Percentiles rank a stretch among this genome's conserved stretches.
Conservation (phyloP, 768 basidiomycete species). For the Crepidotus variabilis region DNA sequence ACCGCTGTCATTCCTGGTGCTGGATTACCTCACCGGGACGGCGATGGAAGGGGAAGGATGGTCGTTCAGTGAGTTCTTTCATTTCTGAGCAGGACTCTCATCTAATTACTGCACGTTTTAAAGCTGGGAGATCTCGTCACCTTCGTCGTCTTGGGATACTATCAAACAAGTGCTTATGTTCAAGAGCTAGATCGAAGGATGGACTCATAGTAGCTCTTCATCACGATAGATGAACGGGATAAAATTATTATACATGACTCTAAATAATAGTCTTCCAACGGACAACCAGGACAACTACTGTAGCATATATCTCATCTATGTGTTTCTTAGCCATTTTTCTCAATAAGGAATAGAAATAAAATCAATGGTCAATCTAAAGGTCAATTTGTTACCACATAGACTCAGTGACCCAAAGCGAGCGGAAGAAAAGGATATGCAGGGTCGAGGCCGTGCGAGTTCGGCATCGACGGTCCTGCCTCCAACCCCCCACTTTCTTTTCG, state of each 20-base stretch:
- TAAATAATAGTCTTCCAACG: no score
- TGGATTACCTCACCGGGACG: constrained; percentile 52
- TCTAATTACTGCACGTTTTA: constrained; percentile 3
- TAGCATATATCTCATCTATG: no score
- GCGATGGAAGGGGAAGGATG: constrained; percentile 18
- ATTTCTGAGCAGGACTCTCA: neutral
- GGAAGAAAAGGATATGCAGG: no score
- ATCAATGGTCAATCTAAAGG: no score
- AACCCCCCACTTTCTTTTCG: neutral
- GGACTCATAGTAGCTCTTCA: no score
- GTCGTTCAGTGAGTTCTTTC: constrained; percentile 20
- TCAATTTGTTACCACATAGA: no score
- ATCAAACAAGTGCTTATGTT: constrained; percentile 18
- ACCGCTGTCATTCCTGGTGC: constrained; percentile 42
- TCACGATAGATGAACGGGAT: neutral
- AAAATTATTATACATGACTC: neutral
- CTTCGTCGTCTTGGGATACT: constrained; percentile 20
- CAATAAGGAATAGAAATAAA: no score
- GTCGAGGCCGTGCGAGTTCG: neutral
- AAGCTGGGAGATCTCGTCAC: constrained; percentile 25
- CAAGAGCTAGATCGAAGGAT: constrained; percentile 6
- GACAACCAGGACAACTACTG: no score
- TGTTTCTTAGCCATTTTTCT: no score
- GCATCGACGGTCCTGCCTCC: neutral
- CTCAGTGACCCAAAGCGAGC: no score